These are phyloP conservation scores for Microstroma glucosiphilum DNA, from an alignment of 1,284 basidiomycete genomes.

Conservation along the genomic window DNA sequence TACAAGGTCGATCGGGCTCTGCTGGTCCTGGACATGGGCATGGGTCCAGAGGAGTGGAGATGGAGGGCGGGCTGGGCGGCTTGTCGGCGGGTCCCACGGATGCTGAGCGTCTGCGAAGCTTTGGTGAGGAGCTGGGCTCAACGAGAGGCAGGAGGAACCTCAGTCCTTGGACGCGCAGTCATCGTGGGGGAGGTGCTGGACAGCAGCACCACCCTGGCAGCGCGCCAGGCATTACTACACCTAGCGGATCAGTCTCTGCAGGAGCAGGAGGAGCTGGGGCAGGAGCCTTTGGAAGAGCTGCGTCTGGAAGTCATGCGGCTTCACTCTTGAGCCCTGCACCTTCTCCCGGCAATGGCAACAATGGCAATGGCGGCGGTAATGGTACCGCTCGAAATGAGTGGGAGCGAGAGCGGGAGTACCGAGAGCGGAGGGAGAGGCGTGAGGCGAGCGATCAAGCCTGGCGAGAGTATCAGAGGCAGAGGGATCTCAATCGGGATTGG, in stretches of 20 bases:
- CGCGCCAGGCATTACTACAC: neutral
- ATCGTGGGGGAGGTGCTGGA: neutral
- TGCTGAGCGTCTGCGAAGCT: conserved; percentile 1
- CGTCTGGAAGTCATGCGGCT: neutral
- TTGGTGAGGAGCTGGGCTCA: conserved; percentile 3
- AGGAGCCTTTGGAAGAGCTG: neutral
- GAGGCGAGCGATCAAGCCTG: neutral
- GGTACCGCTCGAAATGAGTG: neutral
- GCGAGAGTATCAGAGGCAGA: neutral
- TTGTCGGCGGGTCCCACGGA: neutral
- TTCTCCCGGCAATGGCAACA: neutral
- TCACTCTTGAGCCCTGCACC: neutral
- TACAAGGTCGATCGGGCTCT: neutral
- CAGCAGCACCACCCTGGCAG: neutral
- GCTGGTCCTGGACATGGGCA: neutral
- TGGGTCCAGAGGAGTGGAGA: neutral
- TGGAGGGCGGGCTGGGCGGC: neutral
- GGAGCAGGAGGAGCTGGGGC: neutral
- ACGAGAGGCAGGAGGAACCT: neutral
- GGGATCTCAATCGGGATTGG: neutral
- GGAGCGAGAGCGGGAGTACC: neutral
- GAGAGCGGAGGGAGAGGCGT: neutral
- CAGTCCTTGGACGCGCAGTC: neutral
- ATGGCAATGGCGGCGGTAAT: neutral
- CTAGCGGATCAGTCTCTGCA: neutral